Percentiles rank a stretch among this genome's conserved stretches.
Conservation (phyloP, 768 basidiomycete species). For the Harrya chromipes region DNA sequence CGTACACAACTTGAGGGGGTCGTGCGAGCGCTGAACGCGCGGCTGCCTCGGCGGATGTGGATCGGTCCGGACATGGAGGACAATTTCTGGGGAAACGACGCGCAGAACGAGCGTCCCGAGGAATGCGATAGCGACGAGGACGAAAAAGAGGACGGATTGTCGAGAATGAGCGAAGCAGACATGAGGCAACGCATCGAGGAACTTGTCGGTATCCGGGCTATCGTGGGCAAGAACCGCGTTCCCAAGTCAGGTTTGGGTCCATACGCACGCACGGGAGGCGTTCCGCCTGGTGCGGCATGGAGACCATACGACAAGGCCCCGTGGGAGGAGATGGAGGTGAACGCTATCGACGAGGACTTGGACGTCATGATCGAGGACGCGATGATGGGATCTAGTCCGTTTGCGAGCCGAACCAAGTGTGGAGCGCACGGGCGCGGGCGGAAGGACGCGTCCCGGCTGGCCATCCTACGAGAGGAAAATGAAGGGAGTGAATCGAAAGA, state of each 20-base stretch:
- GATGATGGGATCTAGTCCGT: constrained; percentile 24
- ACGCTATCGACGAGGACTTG: constrained; percentile 7
- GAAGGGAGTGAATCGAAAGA: constrained; percentile 18
- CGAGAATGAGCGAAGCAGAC: constrained; percentile 35
- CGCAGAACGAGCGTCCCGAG: background rate
- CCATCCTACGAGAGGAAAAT: constrained; percentile 28
- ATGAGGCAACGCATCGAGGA: constrained; percentile 58
- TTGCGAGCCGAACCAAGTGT: constrained; percentile 19
- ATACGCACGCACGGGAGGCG: constrained; percentile 15
- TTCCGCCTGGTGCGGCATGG: constrained; percentile 25
- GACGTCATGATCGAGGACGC: constrained; percentile 17
- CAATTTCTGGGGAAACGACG: constrained; percentile 18
- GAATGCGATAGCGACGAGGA: background rate
- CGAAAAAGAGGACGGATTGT: constrained; percentile 10
- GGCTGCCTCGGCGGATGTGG: constrained; percentile 48
- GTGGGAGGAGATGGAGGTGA: constrained; percentile 26
- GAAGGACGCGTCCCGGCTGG: constrained; percentile 11
- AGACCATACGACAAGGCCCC: constrained; percentile 15
- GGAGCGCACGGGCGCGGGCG: constrained; percentile 6
- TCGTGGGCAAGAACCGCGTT: constrained; percentile 31
- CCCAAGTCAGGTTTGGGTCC: constrained; percentile 25
- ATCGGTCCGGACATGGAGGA: constrained; percentile 39
- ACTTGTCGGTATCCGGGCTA: constrained; percentile 51
- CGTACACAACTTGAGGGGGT: constrained; percentile 50
- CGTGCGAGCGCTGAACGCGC: constrained; percentile 52